Evolutionary conservation across 176 grass and related monocot genomes (phyloP).

Genomic region (Sorghum bicolor): DNA sequence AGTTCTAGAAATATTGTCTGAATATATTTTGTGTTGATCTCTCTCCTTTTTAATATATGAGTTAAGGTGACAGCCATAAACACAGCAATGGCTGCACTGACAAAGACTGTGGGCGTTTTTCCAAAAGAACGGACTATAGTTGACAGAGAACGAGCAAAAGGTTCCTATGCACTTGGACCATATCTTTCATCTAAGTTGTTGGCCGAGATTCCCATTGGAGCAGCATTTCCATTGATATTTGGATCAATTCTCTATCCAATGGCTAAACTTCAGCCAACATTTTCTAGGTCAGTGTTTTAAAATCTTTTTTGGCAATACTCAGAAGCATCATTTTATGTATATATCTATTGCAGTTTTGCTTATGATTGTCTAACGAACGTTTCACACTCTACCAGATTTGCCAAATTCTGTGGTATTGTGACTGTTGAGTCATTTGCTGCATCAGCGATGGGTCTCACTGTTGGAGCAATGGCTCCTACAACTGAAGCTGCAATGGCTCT

Average conservation of each 20-base stretch:
- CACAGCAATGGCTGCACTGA: slow-evolving; percentile 97
- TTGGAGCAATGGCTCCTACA: slow-evolving; percentile 93
- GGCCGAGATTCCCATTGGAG: slow-evolving; percentile 82
- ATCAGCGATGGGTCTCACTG: slow-evolving; percentile 93
- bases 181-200: slow-evolving; percentile 97
- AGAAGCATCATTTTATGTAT: not conserved
- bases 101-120: slow-evolving; percentile 94
- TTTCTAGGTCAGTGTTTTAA: slow-evolving; percentile 60
- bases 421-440: slow-evolving; percentile 93
- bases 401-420: slow-evolving; percentile 89
- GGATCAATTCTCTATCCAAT: slow-evolving; percentile 96
- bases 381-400: slow-evolving; percentile 51
- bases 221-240: slow-evolving; percentile 88
- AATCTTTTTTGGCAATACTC: slow-evolving; percentile 6
- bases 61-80: slow-evolving; percentile 93
- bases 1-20: not conserved
- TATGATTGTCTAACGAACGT: not conserved
- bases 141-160: slow-evolving; percentile 86
- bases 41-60: slow-evolving; percentile 12
- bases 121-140: slow-evolving; percentile 94
- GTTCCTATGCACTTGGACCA: slow-evolving; percentile 75
- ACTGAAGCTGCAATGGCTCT: slow-evolving; percentile 94
- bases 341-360: not conserved
- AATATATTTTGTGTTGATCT: slow-evolving; percentile 2
- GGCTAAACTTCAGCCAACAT: slow-evolving; percentile 81